Evolutionary conservation across 2,329 filamentous ascomycete genomes (phyloP), one percentile per base, ranked within the genome.

Genomic region (Paecilomyces niveus): DNA sequence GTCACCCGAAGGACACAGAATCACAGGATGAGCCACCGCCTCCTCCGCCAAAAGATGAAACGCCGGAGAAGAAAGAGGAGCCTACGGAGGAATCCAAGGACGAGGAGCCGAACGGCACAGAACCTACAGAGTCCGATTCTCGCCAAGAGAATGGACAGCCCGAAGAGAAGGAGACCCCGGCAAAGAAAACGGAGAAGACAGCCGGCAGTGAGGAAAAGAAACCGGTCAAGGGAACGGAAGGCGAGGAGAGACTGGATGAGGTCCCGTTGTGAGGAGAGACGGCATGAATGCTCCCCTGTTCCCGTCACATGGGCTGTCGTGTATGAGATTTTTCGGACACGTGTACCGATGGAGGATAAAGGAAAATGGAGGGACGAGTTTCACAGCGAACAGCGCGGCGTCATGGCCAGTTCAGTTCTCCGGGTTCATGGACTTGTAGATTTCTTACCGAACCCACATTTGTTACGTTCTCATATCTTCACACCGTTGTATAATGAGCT

Each of bases 221-320:
- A 67, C 15, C 66, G 60, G 58, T 59, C 33, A 72, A 72, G 58
- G 62, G 64, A 29, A 72, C 70, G 58, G 69, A 72, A 59, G 63
- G 66, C 13, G 70, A 72, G 51, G 62, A 67, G 4, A 70, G 72
- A 57, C 72, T 73, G 55, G 72, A 71, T 31, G 70, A 73, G 63
- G 68, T 73, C 15, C 69, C 71, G n/a, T 18, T 45, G 39, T 45
- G 39, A 45, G 39, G 39, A 18, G 39, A 45, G 39, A 45, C 39
- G 18, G 18, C 15, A 7, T 45, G 39, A 18, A 45, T 6, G 18
- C 39, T 3, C 39, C 18, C n/a, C 18, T 21, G 39, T 45, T 45
- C 39, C n/a, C 15, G 10, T 45, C 35, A n/a, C 35, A 45, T 45
- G 35, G 15, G 15, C 13, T 45, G 18, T 45, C 35, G n/a, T 45